Base-by-base conservation (phyloP, 2,329 filamentous ascomycete genomes). In the Hymenoscyphus repandus region DNA sequence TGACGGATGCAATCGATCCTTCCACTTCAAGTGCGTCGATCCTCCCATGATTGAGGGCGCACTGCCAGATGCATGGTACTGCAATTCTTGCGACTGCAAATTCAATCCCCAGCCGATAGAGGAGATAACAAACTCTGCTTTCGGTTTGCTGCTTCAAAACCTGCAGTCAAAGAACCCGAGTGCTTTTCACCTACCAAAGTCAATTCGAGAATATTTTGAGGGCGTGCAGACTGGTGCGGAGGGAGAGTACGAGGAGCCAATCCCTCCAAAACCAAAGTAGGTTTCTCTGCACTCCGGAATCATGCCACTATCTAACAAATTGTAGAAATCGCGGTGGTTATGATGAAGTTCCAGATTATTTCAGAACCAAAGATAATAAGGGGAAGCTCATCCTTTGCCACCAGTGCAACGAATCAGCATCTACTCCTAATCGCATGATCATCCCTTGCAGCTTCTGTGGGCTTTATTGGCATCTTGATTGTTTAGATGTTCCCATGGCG, bases 391-490 rank as follows among this genome's bases (percentile, higher is more conserved):
- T 95, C 42, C 72, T 95, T 45, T 97, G 92, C 71, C 82, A 86
- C 64, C 73, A 74, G 40, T 97, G 92, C 70, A 79, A 86, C 57
- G 76, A 77, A 62, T 78, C 85, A 27, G 80, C 85, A 41, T 73
- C 79, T 48, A 72, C 72, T 56, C 77, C 77, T 60, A 55, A 63
- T 55, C 82, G 86, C 22, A 80, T 85, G 58, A 90, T 97, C 61
- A 86, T 96, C 59, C 83, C 86, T 41, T 99, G 92, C 72, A 90
- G 90, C 68, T 81, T 79, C 62, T 99, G 92, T 69, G 76, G 80
- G 11, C 77, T 89, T 32, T 79, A 85, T 64, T 99, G 91, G 87
- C 93, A 99, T 71, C 75, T 96, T 46, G 92, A 97, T 69, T 99
- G 93, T 69, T 74, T 95, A 13, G 85, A 95, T 64, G 88, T 90